Conservation (phyloP, 2,329 filamentous ascomycete species). For the Aspergillus sclerotialis region DNA sequence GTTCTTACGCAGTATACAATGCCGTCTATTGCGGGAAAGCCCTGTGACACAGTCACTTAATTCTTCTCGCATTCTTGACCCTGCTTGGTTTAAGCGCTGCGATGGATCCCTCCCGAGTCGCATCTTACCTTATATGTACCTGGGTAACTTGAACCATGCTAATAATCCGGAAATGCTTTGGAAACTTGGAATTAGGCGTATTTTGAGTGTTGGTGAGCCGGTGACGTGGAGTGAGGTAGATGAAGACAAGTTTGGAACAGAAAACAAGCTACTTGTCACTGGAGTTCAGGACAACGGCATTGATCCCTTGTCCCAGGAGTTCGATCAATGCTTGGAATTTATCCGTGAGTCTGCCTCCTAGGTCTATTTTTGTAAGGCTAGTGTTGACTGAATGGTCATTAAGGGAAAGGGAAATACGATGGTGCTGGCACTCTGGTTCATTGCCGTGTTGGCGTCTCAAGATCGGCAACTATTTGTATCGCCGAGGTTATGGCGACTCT, state of each 20-base stretch:
- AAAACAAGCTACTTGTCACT: constrained; percentile 75
- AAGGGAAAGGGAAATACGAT: constrained; percentile 70
- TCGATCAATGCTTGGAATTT: constrained; percentile 78
- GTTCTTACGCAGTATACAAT: constrained; percentile 68
- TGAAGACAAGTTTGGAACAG: constrained; percentile 62
- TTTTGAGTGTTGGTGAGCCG: constrained; percentile 87
- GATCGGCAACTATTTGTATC: constrained; percentile 95
- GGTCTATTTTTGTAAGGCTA: not conserved
- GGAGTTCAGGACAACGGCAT: constrained; percentile 95
- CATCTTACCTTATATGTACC: constrained; percentile 88
- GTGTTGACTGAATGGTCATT: constrained; percentile 4
- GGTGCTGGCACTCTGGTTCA: constrained; percentile 87
- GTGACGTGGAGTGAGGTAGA: constrained; percentile 71
- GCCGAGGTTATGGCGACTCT: constrained; percentile 91
- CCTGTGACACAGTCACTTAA: constrained; percentile 21
- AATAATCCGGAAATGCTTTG: constrained; percentile 82
- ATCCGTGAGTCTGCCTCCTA: constrained; percentile 62
- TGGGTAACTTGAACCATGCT: constrained; percentile 86
- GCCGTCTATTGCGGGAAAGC: constrained; percentile 59
- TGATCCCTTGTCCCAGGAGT: constrained; percentile 80
- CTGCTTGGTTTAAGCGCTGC: constrained; percentile 72
- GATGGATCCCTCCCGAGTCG: constrained; percentile 89
- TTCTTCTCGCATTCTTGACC: constrained; percentile 41
- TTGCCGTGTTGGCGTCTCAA: constrained; percentile 90
- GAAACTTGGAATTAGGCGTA: constrained; percentile 74